These are phyloP conservation scores for Brassica incana DNA, from an alignment of 345 rosid genomes.

Conservation along the genomic window DNA sequence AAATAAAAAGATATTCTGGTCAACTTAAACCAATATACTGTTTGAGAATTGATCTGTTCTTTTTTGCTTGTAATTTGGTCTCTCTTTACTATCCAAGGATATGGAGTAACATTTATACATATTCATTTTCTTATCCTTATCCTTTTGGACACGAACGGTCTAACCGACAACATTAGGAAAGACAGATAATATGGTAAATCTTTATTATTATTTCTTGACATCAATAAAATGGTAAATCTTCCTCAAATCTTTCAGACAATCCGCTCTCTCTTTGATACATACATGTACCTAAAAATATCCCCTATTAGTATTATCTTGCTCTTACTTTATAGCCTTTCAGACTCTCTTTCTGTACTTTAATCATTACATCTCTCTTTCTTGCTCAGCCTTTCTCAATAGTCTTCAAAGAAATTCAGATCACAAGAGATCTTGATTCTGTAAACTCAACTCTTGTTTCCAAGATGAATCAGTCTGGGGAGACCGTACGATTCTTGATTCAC, in stretches of 20 bases:
- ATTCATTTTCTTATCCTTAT: slow-evolving; percentile 1
- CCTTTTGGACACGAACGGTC: background rate
- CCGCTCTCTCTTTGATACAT: slow-evolving; percentile 1
- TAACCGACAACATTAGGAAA: slow-evolving; percentile 31
- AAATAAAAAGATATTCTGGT: background rate
- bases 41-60: background rate
- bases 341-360: slow-evolving; percentile 24
- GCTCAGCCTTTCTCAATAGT: slow-evolving; percentile 8
- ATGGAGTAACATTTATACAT: background rate
- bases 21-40: background rate
- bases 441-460: background rate
- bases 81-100: background rate
- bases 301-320: slow-evolving; percentile 3
- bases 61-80: background rate
- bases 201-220: background rate
- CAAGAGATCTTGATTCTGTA: slow-evolving; percentile 17
- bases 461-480: slow-evolving; percentile 33
- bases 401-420: slow-evolving; percentile 6
- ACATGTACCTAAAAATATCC: background rate
- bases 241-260: slow-evolving; percentile 21
- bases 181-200: slow-evolving; percentile 22
- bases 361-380: slow-evolving; percentile 3
- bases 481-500: slow-evolving; percentile 45
- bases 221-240: slow-evolving; percentile 7
- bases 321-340: slow-evolving; percentile 26